These are phyloP conservation scores for Chamaecyparis obtusa DNA, from an alignment of 75 land plant genomes.

Conservation along the genomic window DNA sequence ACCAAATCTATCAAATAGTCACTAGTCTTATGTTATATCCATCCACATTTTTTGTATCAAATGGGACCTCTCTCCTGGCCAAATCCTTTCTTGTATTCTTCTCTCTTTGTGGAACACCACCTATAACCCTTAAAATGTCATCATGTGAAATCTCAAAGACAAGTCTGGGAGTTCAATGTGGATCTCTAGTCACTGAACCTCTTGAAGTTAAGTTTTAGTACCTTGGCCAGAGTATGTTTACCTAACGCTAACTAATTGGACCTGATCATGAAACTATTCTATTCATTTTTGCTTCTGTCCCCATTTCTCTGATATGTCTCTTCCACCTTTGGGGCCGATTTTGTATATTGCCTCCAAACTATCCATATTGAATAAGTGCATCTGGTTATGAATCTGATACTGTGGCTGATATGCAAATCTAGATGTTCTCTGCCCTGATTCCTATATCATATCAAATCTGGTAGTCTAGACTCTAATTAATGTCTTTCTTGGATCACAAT, in stretches of 20 bases:
- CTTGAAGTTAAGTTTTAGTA: not conserved
- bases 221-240: not conserved
- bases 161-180: not conserved
- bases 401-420: not conserved
- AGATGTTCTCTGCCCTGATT: not conserved
- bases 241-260: not conserved
- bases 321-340: not conserved
- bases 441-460: not conserved
- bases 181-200: not conserved
- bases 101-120: not conserved
- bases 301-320: not conserved
- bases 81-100: not conserved
- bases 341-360: not conserved
- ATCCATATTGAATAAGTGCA: not conserved
- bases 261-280: not conserved
- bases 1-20: not conserved
- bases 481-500: not conserved
- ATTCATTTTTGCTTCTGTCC: not conserved
- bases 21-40: not conserved
- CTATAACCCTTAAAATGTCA: not conserved
- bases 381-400: not conserved
- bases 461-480: not conserved
- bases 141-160: not conserved
- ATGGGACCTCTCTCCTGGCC: not conserved
- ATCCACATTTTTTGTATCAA: not conserved